These are phyloP conservation scores for Venustampulla echinocandica DNA, from an alignment of 495 filamentous ascomycete genomes.

Conservation along the genomic window DNA sequence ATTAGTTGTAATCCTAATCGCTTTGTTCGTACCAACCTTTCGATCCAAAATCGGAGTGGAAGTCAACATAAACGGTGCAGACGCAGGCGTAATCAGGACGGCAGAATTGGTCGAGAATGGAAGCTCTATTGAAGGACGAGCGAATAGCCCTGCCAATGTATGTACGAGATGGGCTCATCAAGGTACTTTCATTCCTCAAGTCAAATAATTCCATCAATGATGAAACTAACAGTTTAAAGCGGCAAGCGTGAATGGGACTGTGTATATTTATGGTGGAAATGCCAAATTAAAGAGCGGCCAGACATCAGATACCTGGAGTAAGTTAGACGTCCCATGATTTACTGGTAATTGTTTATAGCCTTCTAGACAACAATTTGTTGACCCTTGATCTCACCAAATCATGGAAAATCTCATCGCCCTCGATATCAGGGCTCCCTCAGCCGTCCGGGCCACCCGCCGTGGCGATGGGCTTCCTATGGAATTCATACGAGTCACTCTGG, in stretches of 20 bases:
- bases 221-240: too few relatives aligned
- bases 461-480: constrained; percentile 64
- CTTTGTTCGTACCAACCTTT: constrained; percentile 41
- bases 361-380: constrained; percentile 59
- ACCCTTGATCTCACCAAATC: constrained; percentile 54
- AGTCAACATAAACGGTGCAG: constrained; percentile 28
- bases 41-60: constrained; percentile 25
- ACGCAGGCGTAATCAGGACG: constrained; percentile 35
- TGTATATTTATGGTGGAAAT: constrained; percentile 70
- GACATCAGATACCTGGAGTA: constrained; percentile 55
- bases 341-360: constrained; percentile 19
- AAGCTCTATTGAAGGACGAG: constrained; percentile 27
- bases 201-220: background rate
- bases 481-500: constrained; percentile 54
- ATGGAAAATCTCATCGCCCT: constrained; percentile 58
- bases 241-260: constrained; percentile 52
- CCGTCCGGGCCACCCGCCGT: constrained; percentile 63
- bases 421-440: constrained; percentile 48
- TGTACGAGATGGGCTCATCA: constrained; percentile 65
- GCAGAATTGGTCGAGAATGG: constrained; percentile 18
- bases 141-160: constrained; percentile 42
- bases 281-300: constrained; percentile 44
- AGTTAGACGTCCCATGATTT: constrained; percentile 15
- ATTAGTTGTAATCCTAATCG: constrained; percentile 43
- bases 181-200: constrained; percentile 33